Base-by-base conservation (phyloP, 305 asterid species). In the Fraxinus baroniana region DNA sequence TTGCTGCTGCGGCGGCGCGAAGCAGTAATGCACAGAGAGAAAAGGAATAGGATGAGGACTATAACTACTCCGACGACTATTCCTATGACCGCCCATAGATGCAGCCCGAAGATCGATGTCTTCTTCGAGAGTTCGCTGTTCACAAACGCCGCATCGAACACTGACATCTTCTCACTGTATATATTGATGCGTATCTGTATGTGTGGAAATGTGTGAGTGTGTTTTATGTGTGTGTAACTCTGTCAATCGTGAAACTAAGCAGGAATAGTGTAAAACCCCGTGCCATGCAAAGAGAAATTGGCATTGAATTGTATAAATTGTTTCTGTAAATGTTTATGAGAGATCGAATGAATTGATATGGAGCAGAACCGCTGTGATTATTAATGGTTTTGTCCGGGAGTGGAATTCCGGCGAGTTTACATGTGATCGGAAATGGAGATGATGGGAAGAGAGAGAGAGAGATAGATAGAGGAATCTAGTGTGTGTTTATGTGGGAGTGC, bases 31-130 rank as follows among this genome's bases (percentile, higher is more conserved):
- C 96, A 92, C 2, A 92, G 87, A 26, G 94, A 92, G 0, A 89
- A 41, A 10, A 91, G 87, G 39, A 92, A 91, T 12, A 92, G 84
- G 22, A 91, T 83, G 17, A 92, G 87, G 33, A 91, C 94, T 80
- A 92, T 88, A 39, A 87, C 91, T 4, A 79, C 94, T 83, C 96
- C 96, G 4, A 89, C 89, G 76, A 89, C 87, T 79, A 92, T 89
- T 82, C 96, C 96, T 55, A 92, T 90, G 33, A 92, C 94, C 36
- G 87, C 92, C 93, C 93, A 89, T 39, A 92, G 84, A 49, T 84
- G 88, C 76, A 92, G 83, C 44, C 96, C 96, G 57, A 92, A 92
- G 46, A 92, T 89, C 79, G 93, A 90, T 37, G 94, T 91, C 37
- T 83, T 84, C 85, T 91, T 91, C 39, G 94, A 91, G 20, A 92